These are phyloP conservation scores for Rickenella mellea DNA, from an alignment of 768 basidiomycete genomes.

Conservation along the genomic window DNA sequence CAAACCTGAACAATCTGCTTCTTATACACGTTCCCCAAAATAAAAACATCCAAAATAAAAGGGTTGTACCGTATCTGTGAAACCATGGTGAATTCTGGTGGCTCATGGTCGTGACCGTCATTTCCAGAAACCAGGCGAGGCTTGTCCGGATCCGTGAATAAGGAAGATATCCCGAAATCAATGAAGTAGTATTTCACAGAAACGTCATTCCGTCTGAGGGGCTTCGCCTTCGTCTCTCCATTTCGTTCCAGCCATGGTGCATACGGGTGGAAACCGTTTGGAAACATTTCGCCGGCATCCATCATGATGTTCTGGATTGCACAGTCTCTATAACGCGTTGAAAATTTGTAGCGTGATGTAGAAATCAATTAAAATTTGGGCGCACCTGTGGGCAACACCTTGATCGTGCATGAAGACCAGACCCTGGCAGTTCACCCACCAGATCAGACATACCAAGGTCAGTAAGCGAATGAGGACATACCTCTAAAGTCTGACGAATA, in stretches of 20 bases:
- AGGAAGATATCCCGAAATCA: constrained; percentile 22
- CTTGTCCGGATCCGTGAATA: constrained; percentile 20
- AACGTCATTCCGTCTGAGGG: not conserved
- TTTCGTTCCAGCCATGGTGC: too few relatives aligned
- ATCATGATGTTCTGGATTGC: constrained; percentile 24
- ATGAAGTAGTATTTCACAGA: constrained; percentile 28
- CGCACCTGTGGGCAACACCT: constrained; percentile 7
- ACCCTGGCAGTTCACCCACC: constrained; percentile 1
- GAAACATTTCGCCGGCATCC: constrained; percentile 17
- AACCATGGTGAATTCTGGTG: constrained; percentile 16
- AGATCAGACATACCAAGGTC: not conserved
- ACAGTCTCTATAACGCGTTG: constrained; percentile 2
- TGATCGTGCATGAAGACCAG: constrained; percentile 4
- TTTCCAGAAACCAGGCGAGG: constrained; percentile 25
- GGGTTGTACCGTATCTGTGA: constrained; percentile 17
- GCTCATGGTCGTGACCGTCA: constrained; percentile 19
- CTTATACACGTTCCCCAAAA: constrained; percentile 15
- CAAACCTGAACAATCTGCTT: constrained; percentile 11
- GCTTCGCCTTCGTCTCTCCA: too few relatives aligned
- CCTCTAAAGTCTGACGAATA: constrained; percentile 8
- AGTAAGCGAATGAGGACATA: not conserved
- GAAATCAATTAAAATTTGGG: not conserved
- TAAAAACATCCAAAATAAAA: constrained; percentile 17
- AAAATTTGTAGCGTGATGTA: not conserved
- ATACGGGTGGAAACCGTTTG: constrained; percentile 15